Conservation (phyloP, 345 rosid species). For the Bruguiera gymnorhiza region DNA sequence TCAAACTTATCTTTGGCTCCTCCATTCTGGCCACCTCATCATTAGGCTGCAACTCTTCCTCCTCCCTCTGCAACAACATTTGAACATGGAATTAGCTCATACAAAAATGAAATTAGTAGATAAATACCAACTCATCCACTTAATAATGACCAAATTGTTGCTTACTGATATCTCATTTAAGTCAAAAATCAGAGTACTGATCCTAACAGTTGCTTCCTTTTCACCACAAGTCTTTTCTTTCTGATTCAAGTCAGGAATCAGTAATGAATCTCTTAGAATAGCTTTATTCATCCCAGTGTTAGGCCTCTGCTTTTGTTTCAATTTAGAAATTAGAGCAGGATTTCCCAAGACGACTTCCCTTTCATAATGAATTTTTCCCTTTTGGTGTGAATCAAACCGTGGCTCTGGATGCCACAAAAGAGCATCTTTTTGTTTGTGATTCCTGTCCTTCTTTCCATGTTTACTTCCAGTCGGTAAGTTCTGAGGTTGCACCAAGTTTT, state of each 20-base stretch:
- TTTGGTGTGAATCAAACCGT: constrained; percentile 36
- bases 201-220: constrained; percentile 38
- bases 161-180: constrained; percentile 84
- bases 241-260: constrained; percentile 31
- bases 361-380: constrained; percentile 27
- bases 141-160: constrained; percentile 1
- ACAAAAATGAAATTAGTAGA: neutral
- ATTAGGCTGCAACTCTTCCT: constrained; percentile 52
- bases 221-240: constrained; percentile 34
- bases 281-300: constrained; percentile 20
- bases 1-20: constrained; percentile 35
- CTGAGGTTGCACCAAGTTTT: constrained; percentile 17
- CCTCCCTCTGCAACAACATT: constrained; percentile 56
- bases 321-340: constrained; percentile 26
- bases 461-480: constrained; percentile 20
- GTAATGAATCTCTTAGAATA: constrained; percentile 8
- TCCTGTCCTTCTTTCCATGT: constrained; percentile 28
- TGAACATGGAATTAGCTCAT: constrained; percentile 11
- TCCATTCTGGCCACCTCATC: constrained; percentile 37
- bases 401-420: constrained; percentile 14
- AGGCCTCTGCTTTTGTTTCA: constrained; percentile 42
- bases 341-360: constrained; percentile 12
- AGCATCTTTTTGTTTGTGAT: constrained; percentile 27
- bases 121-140: neutral
- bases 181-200: constrained; percentile 56